Conservation (phyloP, 2,329 filamentous ascomycete species). For the Aspergillus felis region DNA sequence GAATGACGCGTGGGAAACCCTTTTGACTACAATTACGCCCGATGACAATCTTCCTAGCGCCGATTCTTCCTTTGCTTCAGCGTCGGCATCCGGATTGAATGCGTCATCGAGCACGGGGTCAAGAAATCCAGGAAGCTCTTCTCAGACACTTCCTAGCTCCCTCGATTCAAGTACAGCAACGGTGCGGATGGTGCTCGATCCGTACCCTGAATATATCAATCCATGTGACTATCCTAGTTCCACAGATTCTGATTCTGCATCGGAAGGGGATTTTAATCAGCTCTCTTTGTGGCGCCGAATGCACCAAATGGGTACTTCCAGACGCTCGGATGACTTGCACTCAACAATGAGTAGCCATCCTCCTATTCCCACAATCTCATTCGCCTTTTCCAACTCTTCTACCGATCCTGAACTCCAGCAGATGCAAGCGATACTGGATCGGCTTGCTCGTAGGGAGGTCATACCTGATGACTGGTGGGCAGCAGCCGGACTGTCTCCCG, state of each 20-base stretch:
- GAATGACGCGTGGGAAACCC: slow-evolving; percentile 70
- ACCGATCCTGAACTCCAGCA: slow-evolving; percentile 49
- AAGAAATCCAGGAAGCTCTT: slow-evolving; percentile 40
- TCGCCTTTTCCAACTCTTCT: slow-evolving; percentile 27
- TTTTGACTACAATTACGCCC: slow-evolving; percentile 74
- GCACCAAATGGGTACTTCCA: slow-evolving; percentile 17
- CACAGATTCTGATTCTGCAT: slow-evolving; percentile 32
- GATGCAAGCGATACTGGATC: slow-evolving; percentile 69
- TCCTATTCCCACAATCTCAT: slow-evolving; percentile 30
- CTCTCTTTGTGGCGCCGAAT: slow-evolving; percentile 15
- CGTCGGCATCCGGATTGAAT: slow-evolving; percentile 27
- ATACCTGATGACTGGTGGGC: slow-evolving; percentile 83
- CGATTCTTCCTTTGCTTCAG: slow-evolving; percentile 76
- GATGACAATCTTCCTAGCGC: slow-evolving; percentile 77
- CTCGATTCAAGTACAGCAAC: slow-evolving; percentile 17
- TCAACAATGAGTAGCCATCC: slow-evolving; percentile 33
- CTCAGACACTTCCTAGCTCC: slow-evolving; percentile 38
- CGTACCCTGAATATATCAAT: slow-evolving; percentile 32
- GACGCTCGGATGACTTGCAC: slow-evolving; percentile 22
- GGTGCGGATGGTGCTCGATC: slow-evolving; percentile 29
- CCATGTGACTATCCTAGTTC: slow-evolving; percentile 37
- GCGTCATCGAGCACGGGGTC: slow-evolving; percentile 20
- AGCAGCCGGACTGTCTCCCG: slow-evolving; percentile 63
- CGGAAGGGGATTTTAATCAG: slow-evolving; percentile 24
- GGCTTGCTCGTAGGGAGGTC: slow-evolving; percentile 66